Evolutionary conservation across 495 filamentous ascomycete genomes (phyloP).

Genomic region (Umbilicaria muhlenbergii): DNA sequence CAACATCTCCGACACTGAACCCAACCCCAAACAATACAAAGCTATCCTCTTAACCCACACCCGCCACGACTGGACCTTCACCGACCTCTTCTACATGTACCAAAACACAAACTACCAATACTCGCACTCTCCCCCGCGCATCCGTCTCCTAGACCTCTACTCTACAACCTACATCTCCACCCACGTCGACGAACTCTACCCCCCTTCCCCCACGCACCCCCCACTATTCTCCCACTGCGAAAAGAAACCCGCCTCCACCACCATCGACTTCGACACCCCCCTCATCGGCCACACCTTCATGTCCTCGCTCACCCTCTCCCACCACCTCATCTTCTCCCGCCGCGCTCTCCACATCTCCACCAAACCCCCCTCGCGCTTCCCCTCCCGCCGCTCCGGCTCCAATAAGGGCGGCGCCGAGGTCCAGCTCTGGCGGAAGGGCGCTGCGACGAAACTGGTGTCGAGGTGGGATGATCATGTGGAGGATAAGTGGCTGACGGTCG

Average conservation of each 20-base stretch:
- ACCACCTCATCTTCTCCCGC: conserved; percentile 22
- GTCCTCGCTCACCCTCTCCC: conserved; percentile 16
- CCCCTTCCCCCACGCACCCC: conserved; percentile 8
- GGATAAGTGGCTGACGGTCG: conserved; percentile 23
- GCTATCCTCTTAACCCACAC: conserved; percentile 15
- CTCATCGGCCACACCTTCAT: conserved; percentile 16
- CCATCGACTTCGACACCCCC: conserved; percentile 18
- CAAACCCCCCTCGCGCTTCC: conserved; percentile 15
- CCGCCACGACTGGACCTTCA: conserved; percentile 18
- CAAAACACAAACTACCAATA: conserved; percentile 21
- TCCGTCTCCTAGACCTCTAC: conserved; percentile 19
- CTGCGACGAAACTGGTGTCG: conserved; percentile 2
- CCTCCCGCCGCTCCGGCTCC: conserved; percentile 12
- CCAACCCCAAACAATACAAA: conserved; percentile 24
- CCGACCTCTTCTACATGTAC: conserved; percentile 21
- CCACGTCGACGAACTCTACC: conserved; percentile 22
- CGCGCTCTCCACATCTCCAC: conserved; percentile 18
- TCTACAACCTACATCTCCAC: conserved; percentile 25
- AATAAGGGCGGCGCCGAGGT: conserved; percentile 20
- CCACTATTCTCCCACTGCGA: conserved; percentile 25
- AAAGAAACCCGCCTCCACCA: conserved; percentile 10
- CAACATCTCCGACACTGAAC: conserved; percentile 19
- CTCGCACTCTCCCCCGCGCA: conserved; percentile 13
- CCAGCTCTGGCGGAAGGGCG: conserved; percentile 13
- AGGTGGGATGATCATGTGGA: conserved; percentile 21